Conservation (phyloP, 768 basidiomycete species). For the Lentinula lateritia region DNA sequence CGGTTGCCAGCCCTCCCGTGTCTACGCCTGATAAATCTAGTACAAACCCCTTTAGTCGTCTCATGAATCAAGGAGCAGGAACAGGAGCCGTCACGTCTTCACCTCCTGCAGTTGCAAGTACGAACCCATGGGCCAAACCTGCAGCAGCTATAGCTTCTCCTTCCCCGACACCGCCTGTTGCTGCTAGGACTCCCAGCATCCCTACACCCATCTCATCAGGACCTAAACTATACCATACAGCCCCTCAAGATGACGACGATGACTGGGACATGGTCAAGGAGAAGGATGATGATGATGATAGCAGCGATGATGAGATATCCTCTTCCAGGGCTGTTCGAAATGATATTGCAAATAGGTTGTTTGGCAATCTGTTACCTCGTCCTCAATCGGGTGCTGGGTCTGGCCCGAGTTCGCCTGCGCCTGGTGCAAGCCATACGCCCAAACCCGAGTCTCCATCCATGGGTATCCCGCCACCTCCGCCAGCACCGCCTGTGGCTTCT, state of each 20-base stretch:
- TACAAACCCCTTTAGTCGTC: conserved; percentile 78
- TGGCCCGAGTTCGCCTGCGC: conserved; percentile 12
- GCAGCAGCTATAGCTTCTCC: conserved; percentile 28
- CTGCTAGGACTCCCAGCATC: conserved; percentile 38
- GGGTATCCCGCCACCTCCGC: conserved; percentile 21
- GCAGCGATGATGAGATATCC: conserved; percentile 76
- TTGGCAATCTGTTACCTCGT: conserved; percentile 64
- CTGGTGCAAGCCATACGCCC: conserved; percentile 31
- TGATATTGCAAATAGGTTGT: conserved; percentile 74
- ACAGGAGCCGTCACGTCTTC: conserved; percentile 25
- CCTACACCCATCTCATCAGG: conserved; percentile 30
- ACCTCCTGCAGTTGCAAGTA: conserved; percentile 34
- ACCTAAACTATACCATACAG: conserved; percentile 51
- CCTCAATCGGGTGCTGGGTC: conserved; percentile 47
- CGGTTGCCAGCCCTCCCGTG: conserved; percentile 20
- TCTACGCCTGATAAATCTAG: conserved; percentile 42
- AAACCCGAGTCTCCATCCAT: conserved; percentile 33
- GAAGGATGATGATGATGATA: conserved; percentile 60
- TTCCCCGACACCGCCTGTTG: conserved; percentile 30
- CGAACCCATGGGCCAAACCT: conserved; percentile 64
- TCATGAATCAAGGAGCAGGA: conserved; percentile 45
- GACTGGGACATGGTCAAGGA: conserved; percentile 87
- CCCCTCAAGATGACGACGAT: conserved; percentile 50
- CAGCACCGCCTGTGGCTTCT: conserved; percentile 32
- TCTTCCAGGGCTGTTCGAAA: conserved; percentile 57